Percentiles rank a stretch among this genome's conserved stretches.
phyloP scores from a whole-genome alignment of 1,284 basidiomycete species.

The Pyrrhoderma lamaoense region DNA sequence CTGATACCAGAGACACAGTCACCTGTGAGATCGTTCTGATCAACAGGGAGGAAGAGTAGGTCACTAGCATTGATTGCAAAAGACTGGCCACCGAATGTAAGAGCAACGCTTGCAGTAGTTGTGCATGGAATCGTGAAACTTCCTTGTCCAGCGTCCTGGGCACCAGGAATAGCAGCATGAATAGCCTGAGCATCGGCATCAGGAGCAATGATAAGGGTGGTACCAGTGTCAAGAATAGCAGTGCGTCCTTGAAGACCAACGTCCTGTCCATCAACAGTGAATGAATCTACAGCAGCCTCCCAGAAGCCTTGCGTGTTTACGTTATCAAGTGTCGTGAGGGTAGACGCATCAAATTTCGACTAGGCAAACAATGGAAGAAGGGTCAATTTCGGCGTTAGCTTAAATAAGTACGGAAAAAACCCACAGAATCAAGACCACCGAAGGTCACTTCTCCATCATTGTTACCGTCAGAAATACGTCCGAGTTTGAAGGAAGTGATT shows the following conservation, averaged over 20 bases:
- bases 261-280: constrained; percentile 51
- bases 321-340: constrained; percentile 52
- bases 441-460: constrained; percentile 82
- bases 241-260: constrained; percentile 51
- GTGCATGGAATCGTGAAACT: constrained; percentile 77
- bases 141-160: constrained; percentile 51
- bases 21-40: constrained; percentile 53
- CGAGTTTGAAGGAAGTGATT: constrained; percentile 78
- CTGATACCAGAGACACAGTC: constrained; percentile 73
- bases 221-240: constrained; percentile 76
- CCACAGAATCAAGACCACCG: constrained; percentile 62
- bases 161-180: constrained; percentile 56
- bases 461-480: constrained; percentile 61
- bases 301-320: constrained; percentile 68
- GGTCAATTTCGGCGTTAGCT: too few relatives aligned
- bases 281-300: constrained; percentile 57
- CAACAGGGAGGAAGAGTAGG: constrained; percentile 60
- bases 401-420: too few relatives aligned
- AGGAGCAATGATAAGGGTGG: constrained; percentile 61
- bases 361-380: too few relatives aligned
- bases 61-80: constrained; percentile 69
- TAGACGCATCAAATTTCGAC: constrained; percentile 48
- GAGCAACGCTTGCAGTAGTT: constrained; percentile 52
- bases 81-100: constrained; percentile 56
- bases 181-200: constrained; percentile 50